Evolutionary conservation across 305 asterid species (phyloP).

Genomic region (Fraxinus paxiana): DNA sequence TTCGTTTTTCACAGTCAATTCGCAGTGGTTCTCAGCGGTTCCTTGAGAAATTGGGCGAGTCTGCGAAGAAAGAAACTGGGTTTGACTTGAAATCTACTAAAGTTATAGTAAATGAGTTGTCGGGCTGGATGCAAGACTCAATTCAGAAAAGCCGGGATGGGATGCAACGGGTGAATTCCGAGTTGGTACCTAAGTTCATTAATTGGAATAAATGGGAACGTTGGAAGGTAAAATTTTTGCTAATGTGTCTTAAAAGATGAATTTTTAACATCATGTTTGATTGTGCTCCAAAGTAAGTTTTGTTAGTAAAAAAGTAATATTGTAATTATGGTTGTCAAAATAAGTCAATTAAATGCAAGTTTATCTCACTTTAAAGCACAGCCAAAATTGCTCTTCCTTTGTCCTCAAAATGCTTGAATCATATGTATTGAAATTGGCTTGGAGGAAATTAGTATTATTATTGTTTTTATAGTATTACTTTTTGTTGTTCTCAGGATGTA

Average conservation of each 20-base stretch:
- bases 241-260: background rate
- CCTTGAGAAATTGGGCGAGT: conserved; percentile 56
- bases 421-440: background rate
- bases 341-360: background rate
- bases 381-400: background rate
- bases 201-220: conserved; percentile 77
- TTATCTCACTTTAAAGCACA: background rate
- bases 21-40: conserved; percentile 60
- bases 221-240: conserved; percentile 66
- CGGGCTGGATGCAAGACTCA: conserved; percentile 38
- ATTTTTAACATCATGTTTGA: background rate
- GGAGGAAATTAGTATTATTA: background rate
- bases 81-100: conserved; percentile 45
- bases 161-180: conserved; percentile 46
- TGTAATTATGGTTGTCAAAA: background rate
- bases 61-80: conserved; percentile 69
- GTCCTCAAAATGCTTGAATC: background rate
- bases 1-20: conserved; percentile 48
- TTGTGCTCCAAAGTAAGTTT: background rate
- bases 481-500: conserved; percentile 54
- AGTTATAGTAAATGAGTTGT: conserved; percentile 34
- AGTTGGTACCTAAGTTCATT: conserved; percentile 56
- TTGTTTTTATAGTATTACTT: background rate
- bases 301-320: background rate
- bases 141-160: conserved; percentile 31